These are phyloP conservation scores for Ballota nigra DNA, from an alignment of 257 asterid genomes.

Conservation along the genomic window DNA sequence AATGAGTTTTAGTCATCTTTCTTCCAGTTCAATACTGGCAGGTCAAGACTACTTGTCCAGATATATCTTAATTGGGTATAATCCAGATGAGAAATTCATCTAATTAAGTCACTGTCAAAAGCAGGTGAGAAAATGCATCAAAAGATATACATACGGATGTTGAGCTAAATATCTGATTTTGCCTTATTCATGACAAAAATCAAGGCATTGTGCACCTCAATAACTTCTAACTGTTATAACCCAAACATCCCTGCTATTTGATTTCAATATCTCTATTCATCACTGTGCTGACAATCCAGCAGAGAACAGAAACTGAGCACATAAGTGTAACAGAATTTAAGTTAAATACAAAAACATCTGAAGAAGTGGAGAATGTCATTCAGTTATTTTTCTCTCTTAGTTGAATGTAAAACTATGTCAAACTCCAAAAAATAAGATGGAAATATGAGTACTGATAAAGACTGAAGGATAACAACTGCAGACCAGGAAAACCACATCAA, in stretches of 20 bases:
- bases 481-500: conserved; percentile 4
- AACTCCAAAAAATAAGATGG: not conserved
- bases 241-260: not conserved
- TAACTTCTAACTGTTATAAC: not conserved
- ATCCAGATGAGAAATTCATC: not conserved
- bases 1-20: too few relatives aligned
- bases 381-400: not conserved
- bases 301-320: too few relatives aligned
- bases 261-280: not conserved
- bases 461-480: not conserved
- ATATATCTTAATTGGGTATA: too few relatives aligned
- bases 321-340: not conserved
- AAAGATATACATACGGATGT: too few relatives aligned
- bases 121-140: not conserved
- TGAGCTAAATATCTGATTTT: too few relatives aligned
- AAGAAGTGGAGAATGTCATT: not conserved
- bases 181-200: too few relatives aligned
- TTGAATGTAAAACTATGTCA: not conserved
- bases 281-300: too few relatives aligned
- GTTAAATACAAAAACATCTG: not conserved
- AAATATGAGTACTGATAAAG: not conserved
- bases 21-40: too few relatives aligned
- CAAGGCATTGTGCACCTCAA: too few relatives aligned
- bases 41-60: too few relatives aligned
- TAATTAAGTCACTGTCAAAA: not conserved